These are phyloP conservation scores for Dendrobium huoshanense DNA, from an alignment of 106 monocot genomes.

Conservation along the genomic window DNA sequence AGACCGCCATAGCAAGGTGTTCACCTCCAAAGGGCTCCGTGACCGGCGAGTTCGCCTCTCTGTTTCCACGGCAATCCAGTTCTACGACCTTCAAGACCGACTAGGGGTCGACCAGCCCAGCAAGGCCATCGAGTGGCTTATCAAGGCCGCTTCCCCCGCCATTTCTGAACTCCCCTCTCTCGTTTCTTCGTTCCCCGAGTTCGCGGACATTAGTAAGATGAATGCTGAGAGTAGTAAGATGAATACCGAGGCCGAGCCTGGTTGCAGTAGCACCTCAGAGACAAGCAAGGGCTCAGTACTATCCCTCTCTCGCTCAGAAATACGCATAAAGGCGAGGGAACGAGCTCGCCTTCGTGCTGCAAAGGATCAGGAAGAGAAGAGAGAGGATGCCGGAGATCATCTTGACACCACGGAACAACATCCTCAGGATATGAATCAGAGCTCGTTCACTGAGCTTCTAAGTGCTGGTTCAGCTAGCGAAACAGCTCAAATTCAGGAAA, in stretches of 20 bases:
- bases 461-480: conserved; percentile 17
- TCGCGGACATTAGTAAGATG: not conserved
- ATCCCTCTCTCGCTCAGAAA: conserved; percentile 63
- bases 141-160: conserved; percentile 67
- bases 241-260: conserved; percentile 6
- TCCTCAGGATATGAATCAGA: conserved; percentile 13
- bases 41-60: conserved; percentile 92
- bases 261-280: conserved; percentile 76
- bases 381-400: conserved; percentile 28
- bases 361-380: conserved; percentile 30
- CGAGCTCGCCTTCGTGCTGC: conserved; percentile 25
- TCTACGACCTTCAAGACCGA: conserved; percentile 95
- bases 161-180: conserved; percentile 72
- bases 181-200: conserved; percentile 35
- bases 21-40: conserved; percentile 77
- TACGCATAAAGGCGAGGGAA: conserved; percentile 57
- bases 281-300: conserved; percentile 88
- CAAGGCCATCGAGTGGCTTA: conserved; percentile 96
- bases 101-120: conserved; percentile 95
- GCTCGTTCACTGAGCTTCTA: conserved; percentile 88
- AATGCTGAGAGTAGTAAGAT: not conserved
- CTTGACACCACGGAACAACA: conserved; percentile 4
- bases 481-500: conserved; percentile 26
- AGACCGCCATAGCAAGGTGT: conserved; percentile 98
- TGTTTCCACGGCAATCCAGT: conserved; percentile 96